phyloP scores from a whole-genome alignment of 2,329 filamentous ascomycete species.

The Furcasterigmium sp. region DNA sequence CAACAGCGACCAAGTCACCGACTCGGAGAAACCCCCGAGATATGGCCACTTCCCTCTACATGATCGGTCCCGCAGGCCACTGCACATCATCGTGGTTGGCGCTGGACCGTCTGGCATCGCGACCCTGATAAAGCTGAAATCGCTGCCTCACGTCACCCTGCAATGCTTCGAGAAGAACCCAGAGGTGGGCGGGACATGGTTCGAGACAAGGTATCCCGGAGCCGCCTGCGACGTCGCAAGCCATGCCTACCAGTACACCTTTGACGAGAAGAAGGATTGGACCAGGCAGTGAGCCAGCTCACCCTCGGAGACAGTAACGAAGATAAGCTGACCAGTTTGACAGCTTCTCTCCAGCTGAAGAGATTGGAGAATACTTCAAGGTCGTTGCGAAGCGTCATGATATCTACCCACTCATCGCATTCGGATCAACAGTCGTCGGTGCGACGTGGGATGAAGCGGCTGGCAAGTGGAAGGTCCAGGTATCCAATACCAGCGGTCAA shows the following conservation, averaged over 20 bases:
- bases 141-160: background rate
- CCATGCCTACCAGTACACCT: constrained; percentile 36
- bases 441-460: constrained; percentile 39
- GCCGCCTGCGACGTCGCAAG: constrained; percentile 37
- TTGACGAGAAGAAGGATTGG: constrained; percentile 34
- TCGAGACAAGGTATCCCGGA: constrained; percentile 26
- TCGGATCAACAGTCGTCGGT: constrained; percentile 23
- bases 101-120: constrained; percentile 5
- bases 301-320: background rate
- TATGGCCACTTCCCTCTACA: background rate
- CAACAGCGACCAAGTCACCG: background rate
- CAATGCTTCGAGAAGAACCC: constrained; percentile 21
- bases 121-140: background rate
- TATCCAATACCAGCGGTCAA: constrained; percentile 12
- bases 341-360: background rate
- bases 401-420: background rate
- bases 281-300: constrained; percentile 19
- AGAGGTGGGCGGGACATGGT: constrained; percentile 39
- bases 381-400: background rate
- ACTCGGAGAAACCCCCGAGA: background rate
- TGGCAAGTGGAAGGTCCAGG: constrained; percentile 35
- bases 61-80: background rate
- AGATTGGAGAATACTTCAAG: background rate
- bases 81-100: constrained; percentile 1
- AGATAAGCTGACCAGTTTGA: background rate